phyloP scores from a whole-genome alignment of 495 filamentous ascomycete genomes.

The Lindgomyces ingoldianus region DNA sequence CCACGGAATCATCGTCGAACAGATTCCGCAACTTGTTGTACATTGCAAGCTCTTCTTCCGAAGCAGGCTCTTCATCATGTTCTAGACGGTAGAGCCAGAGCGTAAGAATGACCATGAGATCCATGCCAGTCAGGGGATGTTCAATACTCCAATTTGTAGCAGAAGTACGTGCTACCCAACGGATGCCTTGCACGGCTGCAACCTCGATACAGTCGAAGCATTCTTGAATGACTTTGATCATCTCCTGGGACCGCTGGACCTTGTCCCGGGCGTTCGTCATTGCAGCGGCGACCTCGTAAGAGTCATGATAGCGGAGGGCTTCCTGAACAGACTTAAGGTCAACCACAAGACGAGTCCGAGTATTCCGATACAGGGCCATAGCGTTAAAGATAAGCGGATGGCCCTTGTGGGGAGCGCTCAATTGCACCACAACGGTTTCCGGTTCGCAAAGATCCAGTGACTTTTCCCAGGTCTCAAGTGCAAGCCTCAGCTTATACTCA shows the following conservation, averaged over 20 bases:
- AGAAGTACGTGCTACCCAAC: conserved; percentile 95
- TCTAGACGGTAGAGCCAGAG: conserved; percentile 98
- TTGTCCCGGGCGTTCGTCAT: conserved; percentile 93
- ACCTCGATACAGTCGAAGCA: conserved; percentile 99
- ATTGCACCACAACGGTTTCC: conserved; percentile 83
- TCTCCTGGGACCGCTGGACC: conserved; percentile 91
- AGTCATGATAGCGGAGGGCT: conserved; percentile 93
- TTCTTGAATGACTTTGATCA: conserved; percentile 97
- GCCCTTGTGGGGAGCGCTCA: conserved; percentile 95
- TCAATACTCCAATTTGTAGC: conserved; percentile 99
- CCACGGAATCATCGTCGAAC: conserved; percentile 86
- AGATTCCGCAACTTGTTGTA: conserved; percentile 92
- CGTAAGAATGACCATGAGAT: conserved; percentile 98
- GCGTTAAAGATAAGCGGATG: conserved; percentile 98
- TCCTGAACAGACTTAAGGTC: conserved; percentile 95
- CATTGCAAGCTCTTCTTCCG: conserved; percentile 87
- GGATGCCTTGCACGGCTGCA: conserved; percentile 88
- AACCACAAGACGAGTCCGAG: conserved; percentile 87
- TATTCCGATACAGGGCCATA: conserved; percentile 95
- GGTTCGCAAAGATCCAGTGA: conserved; percentile 92
- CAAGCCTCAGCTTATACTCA: conserved; percentile 95
- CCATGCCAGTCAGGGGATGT: conserved; percentile 93
- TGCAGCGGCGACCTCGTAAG: conserved; percentile 92
- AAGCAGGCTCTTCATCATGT: conserved; percentile 95
- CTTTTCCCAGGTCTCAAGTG: conserved; percentile 96